Conservation (phyloP, 352 stramenopile species). For the Phytophthora lateralis region DNA sequence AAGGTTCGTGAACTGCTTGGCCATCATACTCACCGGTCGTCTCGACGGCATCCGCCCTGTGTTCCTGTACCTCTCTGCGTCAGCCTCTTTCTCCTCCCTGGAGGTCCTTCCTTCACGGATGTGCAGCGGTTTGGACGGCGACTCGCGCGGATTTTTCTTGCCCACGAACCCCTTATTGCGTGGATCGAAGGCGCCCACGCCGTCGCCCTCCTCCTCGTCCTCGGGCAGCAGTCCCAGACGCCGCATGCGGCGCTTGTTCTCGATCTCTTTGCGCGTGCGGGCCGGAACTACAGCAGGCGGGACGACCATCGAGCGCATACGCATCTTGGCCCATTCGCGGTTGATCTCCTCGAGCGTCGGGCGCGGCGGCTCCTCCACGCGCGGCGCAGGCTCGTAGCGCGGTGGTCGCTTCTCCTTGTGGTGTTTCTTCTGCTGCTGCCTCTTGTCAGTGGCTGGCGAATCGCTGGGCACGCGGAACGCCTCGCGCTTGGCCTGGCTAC, state of each 20-base stretch:
- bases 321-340: slow-evolving; percentile 54
- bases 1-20: slow-evolving; percentile 80
- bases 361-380: slow-evolving; percentile 17
- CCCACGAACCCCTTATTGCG: slow-evolving; percentile 36
- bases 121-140: slow-evolving; percentile 19
- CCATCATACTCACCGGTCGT: slow-evolving; percentile 48
- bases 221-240: slow-evolving; percentile 57
- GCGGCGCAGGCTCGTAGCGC: slow-evolving; percentile 10
- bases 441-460: slow-evolving; percentile 10
- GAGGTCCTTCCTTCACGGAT: slow-evolving; percentile 27
- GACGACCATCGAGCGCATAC: slow-evolving; percentile 36
- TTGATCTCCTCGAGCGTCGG: slow-evolving; percentile 45
- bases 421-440: slow-evolving; percentile 13
- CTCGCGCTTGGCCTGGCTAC: slow-evolving; percentile 48
- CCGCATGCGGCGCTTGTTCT: slow-evolving; percentile 68
- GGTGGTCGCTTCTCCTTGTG: slow-evolving; percentile 19
- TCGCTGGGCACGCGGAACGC: slow-evolving; percentile 9
- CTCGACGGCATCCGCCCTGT: slow-evolving; percentile 32
- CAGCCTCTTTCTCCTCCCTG: slow-evolving; percentile 22
- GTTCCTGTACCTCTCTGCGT: slow-evolving; percentile 17
- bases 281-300: slow-evolving; percentile 44
- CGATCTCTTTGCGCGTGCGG: slow-evolving; percentile 49
- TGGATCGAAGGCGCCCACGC: slow-evolving; percentile 14
- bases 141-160: slow-evolving; percentile 9
- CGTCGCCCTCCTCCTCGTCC: slow-evolving; percentile 41